These are phyloP conservation scores for Dioszegia crocea DNA, from an alignment of 768 basidiomycete species.

Conservation along the genomic window DNA sequence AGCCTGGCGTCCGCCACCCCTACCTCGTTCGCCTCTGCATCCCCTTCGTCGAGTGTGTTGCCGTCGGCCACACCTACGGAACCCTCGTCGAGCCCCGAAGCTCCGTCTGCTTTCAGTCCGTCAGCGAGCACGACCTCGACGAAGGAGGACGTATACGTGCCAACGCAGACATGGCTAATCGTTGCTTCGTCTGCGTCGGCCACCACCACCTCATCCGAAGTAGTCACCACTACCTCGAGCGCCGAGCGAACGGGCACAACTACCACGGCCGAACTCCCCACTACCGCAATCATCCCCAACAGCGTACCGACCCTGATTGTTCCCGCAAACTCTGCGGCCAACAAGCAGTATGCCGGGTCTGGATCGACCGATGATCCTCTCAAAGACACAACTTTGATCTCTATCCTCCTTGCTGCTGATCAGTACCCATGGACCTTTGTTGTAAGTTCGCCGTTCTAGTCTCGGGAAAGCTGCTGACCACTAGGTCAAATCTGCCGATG, in stretches of 20 bases:
- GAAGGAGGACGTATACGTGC: constrained; percentile 29
- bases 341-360: constrained; percentile 31
- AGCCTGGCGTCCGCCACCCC: not conserved
- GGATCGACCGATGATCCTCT: constrained; percentile 28
- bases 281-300: constrained; percentile 44
- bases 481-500: constrained; percentile 52
- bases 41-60: not conserved
- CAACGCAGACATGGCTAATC: constrained; percentile 39
- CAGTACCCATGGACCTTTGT: constrained; percentile 48
- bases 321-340: constrained; percentile 41
- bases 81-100: not conserved
- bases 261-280: constrained; percentile 23
- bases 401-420: constrained; percentile 38
- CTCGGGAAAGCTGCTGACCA: not conserved
- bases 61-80: not conserved
- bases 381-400: constrained; percentile 38
- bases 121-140: not conserved
- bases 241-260: not conserved
- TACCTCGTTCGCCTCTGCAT: not conserved
- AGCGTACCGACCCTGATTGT: constrained; percentile 48
- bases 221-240: constrained; percentile 7
- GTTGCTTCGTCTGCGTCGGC: constrained; percentile 18
- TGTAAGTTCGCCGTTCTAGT: constrained; percentile 39
- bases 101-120: not conserved
- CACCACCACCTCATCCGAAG: constrained; percentile 2